Evolutionary conservation across 805 yeast genomes (phyloP).

Genomic region (Helenozyma rhizophorensis): DNA sequence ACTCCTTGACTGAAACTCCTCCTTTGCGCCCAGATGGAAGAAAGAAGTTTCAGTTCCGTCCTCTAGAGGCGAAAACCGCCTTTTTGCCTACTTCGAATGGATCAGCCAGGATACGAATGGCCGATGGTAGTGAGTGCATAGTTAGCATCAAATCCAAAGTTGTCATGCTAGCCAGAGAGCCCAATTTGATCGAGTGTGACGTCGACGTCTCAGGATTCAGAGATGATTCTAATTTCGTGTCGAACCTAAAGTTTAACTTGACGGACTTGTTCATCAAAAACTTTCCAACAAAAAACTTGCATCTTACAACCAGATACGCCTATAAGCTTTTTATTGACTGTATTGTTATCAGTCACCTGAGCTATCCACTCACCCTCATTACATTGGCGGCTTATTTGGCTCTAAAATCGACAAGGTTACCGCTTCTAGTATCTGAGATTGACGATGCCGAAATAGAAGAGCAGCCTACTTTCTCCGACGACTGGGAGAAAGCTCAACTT

Average conservation of each 20-base stretch:
- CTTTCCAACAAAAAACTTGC: conserved; percentile 50
- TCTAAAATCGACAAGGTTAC: conserved; percentile 70
- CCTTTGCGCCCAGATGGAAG: conserved; percentile 87
- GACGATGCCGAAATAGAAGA: conserved; percentile 71
- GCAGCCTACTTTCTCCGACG: conserved; percentile 87
- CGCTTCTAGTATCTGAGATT: conserved; percentile 63
- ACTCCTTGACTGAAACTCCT: conserved; percentile 57
- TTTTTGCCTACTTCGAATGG: conserved; percentile 89
- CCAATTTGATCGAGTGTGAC: conserved; percentile 64
- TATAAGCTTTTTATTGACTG: conserved; percentile 78
- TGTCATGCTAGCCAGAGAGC: conserved; percentile 38
- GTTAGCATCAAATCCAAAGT: conserved; percentile 89
- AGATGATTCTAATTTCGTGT: conserved; percentile 70
- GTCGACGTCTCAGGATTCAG: conserved; percentile 77
- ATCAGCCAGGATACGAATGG: conserved; percentile 77
- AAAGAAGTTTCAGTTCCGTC: conserved; percentile 68
- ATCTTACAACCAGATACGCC: conserved; percentile 68
- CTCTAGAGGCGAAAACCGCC: conserved; percentile 75
- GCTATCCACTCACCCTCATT: conserved; percentile 76
- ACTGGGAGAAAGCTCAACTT: conserved; percentile 59
- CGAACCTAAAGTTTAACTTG: conserved; percentile 58
- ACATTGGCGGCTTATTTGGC: conserved; percentile 83
- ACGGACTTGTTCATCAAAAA: conserved; percentile 49
- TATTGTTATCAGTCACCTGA: conserved; percentile 67
- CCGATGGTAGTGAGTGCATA: conserved; percentile 92